Evolutionary conservation across 1,139 yeast species (phyloP), one percentile per base, ranked within the genome.

Genomic region (Sugiyamaella novakii): DNA sequence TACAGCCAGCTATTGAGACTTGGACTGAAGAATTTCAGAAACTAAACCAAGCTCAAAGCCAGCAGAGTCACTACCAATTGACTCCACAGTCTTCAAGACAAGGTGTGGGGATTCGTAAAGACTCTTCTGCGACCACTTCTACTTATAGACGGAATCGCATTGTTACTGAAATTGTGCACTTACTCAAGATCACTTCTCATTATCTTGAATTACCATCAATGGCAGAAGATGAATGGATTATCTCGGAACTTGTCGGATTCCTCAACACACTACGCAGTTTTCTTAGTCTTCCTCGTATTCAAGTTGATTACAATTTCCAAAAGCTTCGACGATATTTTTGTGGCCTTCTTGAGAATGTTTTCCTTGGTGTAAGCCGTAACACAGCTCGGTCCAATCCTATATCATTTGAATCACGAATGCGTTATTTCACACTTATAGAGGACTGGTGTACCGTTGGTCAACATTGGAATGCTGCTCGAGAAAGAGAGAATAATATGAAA

Each of bases 381-480:
- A 61, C 62, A 2, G 72, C 72, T 30, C 69, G 79, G 5, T 77
- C 75, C 18, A 72, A 34, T 28, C 81, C 92, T 80, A 71, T 91
- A 19, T 92, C 95, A 1, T 89, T 89, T 64, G 91, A 84, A 59
- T 94, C 92, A 7, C 74, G 97, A 51, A 81, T 87, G 21, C 85
- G 89, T 0, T 85, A 94, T 57, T 89, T 88, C 68, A 80, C 83
- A 42, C 84, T 80, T 61, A 72, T 92, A 53, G 89, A 86, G 57
- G 96, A 87, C 62, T 94, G 99, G 99, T 88, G 96, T 67, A 95
- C 95, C 0, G 81, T 80, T 64, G 98, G 98, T 1, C 84, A 79
- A 46, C 31, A 27, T 28, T 38, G 36, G 36, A 74, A 80, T 29
- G 63, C 83, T 3, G 78, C 88, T 3, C 80, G 80, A 35, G 87